A percentile compares a stretch with the other conserved stretches of the same genome.
These are phyloP conservation scores for Pezizomycotina sp. DNA, from an alignment of 2,329 filamentous ascomycete genomes.

Conservation along the genomic window DNA sequence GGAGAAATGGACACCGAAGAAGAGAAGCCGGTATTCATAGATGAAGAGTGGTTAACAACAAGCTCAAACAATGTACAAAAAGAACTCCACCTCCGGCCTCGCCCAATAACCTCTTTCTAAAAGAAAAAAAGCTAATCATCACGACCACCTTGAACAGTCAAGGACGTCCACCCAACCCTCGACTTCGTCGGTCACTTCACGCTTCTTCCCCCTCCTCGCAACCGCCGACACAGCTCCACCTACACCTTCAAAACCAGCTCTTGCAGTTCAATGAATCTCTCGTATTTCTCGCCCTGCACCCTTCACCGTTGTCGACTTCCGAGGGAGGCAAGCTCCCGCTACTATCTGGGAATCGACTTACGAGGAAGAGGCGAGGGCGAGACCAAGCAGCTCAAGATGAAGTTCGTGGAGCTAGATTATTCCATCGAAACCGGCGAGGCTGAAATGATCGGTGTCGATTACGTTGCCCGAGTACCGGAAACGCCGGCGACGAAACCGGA, in stretches of 20 bases:
- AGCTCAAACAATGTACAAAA: slow-evolving; percentile 65
- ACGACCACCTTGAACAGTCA: slow-evolving; percentile 41
- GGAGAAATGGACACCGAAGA: slow-evolving; percentile 29
- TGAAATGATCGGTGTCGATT: slow-evolving; percentile 95
- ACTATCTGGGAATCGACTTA: slow-evolving; percentile 77
- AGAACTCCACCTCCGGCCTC: background rate
- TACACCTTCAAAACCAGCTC: slow-evolving; percentile 53
- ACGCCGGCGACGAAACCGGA: slow-evolving; percentile 36
- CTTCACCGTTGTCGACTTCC: slow-evolving; percentile 32
- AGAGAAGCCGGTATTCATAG: slow-evolving; percentile 45
- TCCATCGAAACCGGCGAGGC: slow-evolving; percentile 85
- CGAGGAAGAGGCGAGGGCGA: slow-evolving; percentile 46
- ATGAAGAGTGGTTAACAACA: slow-evolving; percentile 57
- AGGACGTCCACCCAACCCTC: slow-evolving; percentile 68
- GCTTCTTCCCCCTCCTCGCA: slow-evolving; percentile 45
- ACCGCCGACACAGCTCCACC: slow-evolving; percentile 35
- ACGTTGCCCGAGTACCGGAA: slow-evolving; percentile 70
- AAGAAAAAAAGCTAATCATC: no score
- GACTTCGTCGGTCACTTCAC: slow-evolving; percentile 91
- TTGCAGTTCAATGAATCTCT: slow-evolving; percentile 64
- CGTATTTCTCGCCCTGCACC: slow-evolving; percentile 77
- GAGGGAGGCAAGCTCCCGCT: slow-evolving; percentile 58
- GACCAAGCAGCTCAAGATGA: slow-evolving; percentile 36
- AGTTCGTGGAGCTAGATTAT: slow-evolving; percentile 70
- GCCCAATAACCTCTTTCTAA: slow-evolving; percentile 7